A percentile compares a stretch with the other conserved stretches of the same genome.
Conservation (phyloP, 2,329 filamentous ascomycete species). For the Neonectria punicea region DNA sequence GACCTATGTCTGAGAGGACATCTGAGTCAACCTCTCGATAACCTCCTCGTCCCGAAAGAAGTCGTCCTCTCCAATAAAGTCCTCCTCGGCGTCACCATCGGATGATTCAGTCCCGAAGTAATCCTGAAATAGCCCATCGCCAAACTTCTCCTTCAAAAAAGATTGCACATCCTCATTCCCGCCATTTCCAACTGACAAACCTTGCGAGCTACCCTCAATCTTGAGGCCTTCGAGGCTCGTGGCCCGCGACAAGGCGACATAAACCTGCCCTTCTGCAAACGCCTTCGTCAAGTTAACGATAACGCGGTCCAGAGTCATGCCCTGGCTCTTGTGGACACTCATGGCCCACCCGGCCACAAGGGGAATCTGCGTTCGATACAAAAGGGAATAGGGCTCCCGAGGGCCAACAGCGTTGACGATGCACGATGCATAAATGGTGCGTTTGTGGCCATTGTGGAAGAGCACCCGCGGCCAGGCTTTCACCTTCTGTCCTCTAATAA, state of each 20-base stretch:
- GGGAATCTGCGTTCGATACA: slow-evolving; percentile 70
- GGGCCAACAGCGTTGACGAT: slow-evolving; percentile 59
- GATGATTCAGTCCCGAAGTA: background rate
- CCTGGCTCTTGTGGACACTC: slow-evolving; percentile 71
- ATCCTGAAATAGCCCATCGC: background rate
- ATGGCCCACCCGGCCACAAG: slow-evolving; percentile 70
- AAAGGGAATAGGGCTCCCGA: slow-evolving; percentile 55
- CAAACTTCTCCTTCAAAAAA: slow-evolving; percentile 25
- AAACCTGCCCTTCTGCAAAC: slow-evolving; percentile 69
- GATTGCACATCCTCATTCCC: slow-evolving; percentile 17
- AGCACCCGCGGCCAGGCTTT: slow-evolving; percentile 49
- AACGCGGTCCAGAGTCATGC: slow-evolving; percentile 69
- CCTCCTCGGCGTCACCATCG: background rate
- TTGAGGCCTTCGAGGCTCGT: slow-evolving; percentile 31
- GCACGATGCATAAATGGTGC: slow-evolving; percentile 63
- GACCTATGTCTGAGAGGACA: background rate
- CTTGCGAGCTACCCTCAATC: slow-evolving; percentile 14
- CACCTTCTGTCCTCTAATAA: slow-evolving; percentile 7
- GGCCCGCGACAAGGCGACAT: slow-evolving; percentile 55
- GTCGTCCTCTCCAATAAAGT: background rate
- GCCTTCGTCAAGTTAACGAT: slow-evolving; percentile 62
- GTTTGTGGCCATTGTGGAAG: slow-evolving; percentile 59
- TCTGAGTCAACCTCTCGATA: background rate
- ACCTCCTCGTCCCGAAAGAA: background rate
- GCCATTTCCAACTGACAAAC: background rate